Evolutionary conservation across 768 basidiomycete species (phyloP).

Genomic region (Galerina marginata): DNA sequence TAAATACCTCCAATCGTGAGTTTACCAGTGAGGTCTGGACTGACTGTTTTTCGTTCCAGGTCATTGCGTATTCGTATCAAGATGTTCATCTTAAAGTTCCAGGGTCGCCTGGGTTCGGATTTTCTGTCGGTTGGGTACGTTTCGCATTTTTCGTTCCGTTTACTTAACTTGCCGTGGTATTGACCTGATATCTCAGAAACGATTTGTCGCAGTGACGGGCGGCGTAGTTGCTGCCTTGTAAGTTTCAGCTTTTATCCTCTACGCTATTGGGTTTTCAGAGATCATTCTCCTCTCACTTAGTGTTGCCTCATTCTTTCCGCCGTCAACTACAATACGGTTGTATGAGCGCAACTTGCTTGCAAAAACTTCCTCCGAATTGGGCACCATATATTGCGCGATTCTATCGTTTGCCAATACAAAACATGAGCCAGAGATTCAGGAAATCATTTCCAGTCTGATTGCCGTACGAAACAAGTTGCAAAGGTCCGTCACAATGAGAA

Average conservation of each 20-base stretch:
- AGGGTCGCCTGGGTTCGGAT: slow-evolving; percentile 63
- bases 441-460: slow-evolving; percentile 66
- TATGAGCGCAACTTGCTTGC: slow-evolving; percentile 77
- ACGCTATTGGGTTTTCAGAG: not conserved
- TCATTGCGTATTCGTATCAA: slow-evolving; percentile 77
- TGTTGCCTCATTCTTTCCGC: slow-evolving; percentile 72
- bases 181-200: slow-evolving; percentile 43
- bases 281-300: slow-evolving; percentile 34
- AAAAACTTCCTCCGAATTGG: slow-evolving; percentile 70
- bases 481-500: slow-evolving; percentile 58
- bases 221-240: slow-evolving; percentile 84
- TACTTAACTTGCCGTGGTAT: not conserved
- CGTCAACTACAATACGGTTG: slow-evolving; percentile 72
- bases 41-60: slow-evolving; percentile 39
- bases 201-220: slow-evolving; percentile 70
- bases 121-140: slow-evolving; percentile 65
- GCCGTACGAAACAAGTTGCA: slow-evolving; percentile 78
- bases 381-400: slow-evolving; percentile 76
- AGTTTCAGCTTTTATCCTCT: slow-evolving; percentile 18
- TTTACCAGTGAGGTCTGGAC: not conserved
- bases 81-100: slow-evolving; percentile 54
- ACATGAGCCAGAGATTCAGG: slow-evolving; percentile 52
- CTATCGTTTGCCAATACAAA: slow-evolving; percentile 72
- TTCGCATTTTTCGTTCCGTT: slow-evolving; percentile 36
- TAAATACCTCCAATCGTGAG: slow-evolving; percentile 32